phyloP scores from a whole-genome alignment of 441 rosid genomes.

The Euphorbia corollata region DNA sequence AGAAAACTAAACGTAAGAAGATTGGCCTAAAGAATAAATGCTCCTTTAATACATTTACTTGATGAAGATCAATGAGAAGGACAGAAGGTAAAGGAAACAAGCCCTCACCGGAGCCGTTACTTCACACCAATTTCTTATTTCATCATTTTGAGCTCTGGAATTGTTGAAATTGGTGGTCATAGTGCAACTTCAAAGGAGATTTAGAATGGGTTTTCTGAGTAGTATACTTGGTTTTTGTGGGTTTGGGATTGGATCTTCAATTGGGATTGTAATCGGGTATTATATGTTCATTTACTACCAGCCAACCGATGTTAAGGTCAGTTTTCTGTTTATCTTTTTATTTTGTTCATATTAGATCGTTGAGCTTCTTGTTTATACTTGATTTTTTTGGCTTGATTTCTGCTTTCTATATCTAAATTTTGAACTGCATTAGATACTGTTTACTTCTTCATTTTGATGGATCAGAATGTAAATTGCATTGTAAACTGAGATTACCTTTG shows the following conservation, averaged over 20 bases:
- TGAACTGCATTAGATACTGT: too few species aligned
- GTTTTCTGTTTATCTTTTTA: constrained; percentile 1
- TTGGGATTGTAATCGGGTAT: constrained; percentile 73
- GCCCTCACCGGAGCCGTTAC: background rate
- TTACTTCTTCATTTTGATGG: too few species aligned
- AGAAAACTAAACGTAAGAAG: too few species aligned
- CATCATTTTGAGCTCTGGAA: background rate
- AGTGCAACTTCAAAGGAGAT: background rate
- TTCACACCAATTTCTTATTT: background rate
- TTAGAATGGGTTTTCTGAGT: constrained; percentile 65
- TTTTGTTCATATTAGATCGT: background rate
- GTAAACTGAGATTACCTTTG: too few species aligned
- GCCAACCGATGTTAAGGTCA: constrained; percentile 78
- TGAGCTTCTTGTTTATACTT: background rate
- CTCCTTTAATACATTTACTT: constrained; percentile 23
- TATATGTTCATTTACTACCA: constrained; percentile 67
- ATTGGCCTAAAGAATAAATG: constrained; percentile 19
- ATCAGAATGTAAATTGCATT: too few species aligned
- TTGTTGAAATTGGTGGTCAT: background rate
- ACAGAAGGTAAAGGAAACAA: background rate
- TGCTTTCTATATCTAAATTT: background rate
- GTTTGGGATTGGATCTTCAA: constrained; percentile 72
- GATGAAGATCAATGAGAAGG: background rate
- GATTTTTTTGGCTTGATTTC: background rate
- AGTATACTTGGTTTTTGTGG: constrained; percentile 66